These are phyloP conservation scores for Rhizophagus clarus DNA, from an alignment of 192 early-diverging fungal species.

Conservation along the genomic window DNA sequence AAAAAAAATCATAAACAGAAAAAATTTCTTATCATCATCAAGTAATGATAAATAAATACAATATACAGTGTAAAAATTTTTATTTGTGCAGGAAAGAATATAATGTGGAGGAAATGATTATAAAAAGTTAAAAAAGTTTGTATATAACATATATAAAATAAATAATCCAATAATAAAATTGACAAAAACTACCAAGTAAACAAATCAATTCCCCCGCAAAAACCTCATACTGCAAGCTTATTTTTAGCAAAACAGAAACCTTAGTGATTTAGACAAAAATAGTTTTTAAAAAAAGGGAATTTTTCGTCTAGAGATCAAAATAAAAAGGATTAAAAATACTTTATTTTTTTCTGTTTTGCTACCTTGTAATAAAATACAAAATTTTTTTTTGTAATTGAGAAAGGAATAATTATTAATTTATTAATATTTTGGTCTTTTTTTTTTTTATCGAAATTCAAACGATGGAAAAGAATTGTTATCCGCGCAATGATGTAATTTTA, in stretches of 20 bases:
- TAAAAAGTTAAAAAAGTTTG: not conserved
- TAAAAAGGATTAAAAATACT: not conserved
- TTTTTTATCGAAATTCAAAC: slow-evolving; percentile 52
- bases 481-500: slow-evolving; percentile 43
- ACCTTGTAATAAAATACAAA: not conserved
- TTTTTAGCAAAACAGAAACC: not conserved
- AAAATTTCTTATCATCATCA: too few species aligned
- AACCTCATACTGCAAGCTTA: not conserved
- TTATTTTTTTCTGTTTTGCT: not conserved
- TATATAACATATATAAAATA: not conserved
- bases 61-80: not conserved
- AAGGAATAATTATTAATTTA: not conserved
- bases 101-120: not conserved
- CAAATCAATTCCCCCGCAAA: slow-evolving; percentile 5
- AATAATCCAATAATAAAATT: not conserved
- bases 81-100: not conserved
- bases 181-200: not conserved
- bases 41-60: too few species aligned
- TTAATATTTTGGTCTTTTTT: not conserved
- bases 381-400: not conserved
- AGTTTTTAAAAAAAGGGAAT: not conserved
- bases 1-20: too few species aligned
- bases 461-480: slow-evolving; percentile 48
- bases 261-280: not conserved
- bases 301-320: not conserved